These are phyloP conservation scores for Pseudonectria buxi DNA, from an alignment of 2,329 filamentous ascomycete genomes.

Conservation along the genomic window DNA sequence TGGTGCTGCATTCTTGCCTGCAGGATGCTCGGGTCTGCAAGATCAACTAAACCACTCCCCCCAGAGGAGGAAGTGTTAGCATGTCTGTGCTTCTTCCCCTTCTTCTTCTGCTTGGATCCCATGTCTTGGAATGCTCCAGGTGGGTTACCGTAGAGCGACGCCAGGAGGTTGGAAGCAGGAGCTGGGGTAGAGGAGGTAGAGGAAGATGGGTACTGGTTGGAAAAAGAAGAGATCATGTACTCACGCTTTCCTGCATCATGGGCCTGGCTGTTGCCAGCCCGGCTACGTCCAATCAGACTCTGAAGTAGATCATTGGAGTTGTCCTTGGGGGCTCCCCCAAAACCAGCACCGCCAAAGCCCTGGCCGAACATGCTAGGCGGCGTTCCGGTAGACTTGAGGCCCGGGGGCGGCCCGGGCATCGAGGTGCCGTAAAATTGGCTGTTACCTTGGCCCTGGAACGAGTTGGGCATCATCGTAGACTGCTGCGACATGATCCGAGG, in stretches of 20 bases:
- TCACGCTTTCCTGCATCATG: constrained; percentile 95
- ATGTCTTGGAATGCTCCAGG: constrained; percentile 84
- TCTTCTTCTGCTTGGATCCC: constrained; percentile 98
- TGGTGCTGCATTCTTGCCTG: constrained; percentile 94
- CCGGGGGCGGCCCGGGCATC: constrained; percentile 88
- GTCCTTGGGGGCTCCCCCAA: constrained; percentile 66
- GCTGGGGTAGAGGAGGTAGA: constrained; percentile 67
- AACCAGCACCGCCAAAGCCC: constrained; percentile 69
- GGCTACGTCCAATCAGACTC: constrained; percentile 68
- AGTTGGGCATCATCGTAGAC: constrained; percentile 74
- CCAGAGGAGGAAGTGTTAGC: constrained; percentile 99
- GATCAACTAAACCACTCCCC: constrained; percentile 98
- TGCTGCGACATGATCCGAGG: constrained; percentile 78
- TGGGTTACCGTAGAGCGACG: constrained; percentile 84
- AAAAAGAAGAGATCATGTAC: constrained; percentile 91
- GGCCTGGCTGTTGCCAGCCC: constrained; percentile 60
- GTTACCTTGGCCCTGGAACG: constrained; percentile 52
- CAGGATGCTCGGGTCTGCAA: constrained; percentile 99
- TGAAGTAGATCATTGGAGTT: constrained; percentile 60
- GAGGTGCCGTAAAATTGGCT: constrained; percentile 75
- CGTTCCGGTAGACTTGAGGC: constrained; percentile 89
- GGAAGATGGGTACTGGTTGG: constrained; percentile 78
- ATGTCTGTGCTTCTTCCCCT: constrained; percentile 99
- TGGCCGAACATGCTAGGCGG: constrained; percentile 94
- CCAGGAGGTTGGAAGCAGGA: constrained; percentile 85